Evolutionary conservation across 2,329 filamentous ascomycete genomes (phyloP).

Genomic region (Amauroascus verrucosus): DNA sequence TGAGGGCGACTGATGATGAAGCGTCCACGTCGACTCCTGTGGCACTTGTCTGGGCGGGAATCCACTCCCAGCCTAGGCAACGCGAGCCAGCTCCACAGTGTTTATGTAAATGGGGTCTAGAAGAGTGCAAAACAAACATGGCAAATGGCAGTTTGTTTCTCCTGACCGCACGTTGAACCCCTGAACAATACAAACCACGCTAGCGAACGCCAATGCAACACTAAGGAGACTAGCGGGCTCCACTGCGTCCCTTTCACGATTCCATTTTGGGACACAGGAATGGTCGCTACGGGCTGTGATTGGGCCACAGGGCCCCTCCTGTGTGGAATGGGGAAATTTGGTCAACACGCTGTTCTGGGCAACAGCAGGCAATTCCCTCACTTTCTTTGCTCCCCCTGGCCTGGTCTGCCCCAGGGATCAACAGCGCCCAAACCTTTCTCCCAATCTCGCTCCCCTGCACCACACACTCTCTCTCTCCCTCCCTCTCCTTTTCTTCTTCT

Average conservation of each 20-base stretch:
- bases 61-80: background rate
- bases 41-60: slow-evolving; percentile 1
- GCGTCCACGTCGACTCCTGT: slow-evolving; percentile 1
- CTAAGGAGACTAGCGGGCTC: background rate
- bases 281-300: background rate
- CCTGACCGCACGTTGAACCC: background rate
- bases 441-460: slow-evolving; percentile 15
- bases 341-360: background rate
- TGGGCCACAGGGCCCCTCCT: background rate
- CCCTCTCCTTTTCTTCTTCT: slow-evolving; percentile 22
- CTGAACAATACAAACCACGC: slow-evolving; percentile 4
- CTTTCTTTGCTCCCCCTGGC: background rate
- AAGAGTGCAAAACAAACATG: background rate
- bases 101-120: background rate
- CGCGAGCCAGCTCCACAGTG: background rate
- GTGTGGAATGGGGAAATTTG: background rate
- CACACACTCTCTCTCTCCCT: slow-evolving; percentile 10
- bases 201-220: slow-evolving; percentile 1
- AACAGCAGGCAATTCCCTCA: too few relatives aligned
- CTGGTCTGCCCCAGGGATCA: background rate
- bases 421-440: background rate
- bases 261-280: background rate
- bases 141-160: background rate
- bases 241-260: background rate
- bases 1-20: background rate